Evolutionary conservation across 2,329 filamentous ascomycete species (phyloP).

Genomic region (Tolypocladium sp.): DNA sequence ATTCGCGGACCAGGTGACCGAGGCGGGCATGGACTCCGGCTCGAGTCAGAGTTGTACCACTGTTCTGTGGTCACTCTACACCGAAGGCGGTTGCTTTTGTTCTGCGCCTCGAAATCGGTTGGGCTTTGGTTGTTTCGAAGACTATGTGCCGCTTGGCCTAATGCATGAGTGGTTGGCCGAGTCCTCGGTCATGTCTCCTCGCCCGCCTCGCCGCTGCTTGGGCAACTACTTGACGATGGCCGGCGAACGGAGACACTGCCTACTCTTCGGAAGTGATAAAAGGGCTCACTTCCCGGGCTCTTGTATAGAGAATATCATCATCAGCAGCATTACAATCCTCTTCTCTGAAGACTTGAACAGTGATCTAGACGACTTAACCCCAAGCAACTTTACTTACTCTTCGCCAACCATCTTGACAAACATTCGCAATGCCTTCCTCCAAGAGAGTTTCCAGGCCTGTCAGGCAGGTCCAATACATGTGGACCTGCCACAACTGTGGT

Average conservation of each 20-base stretch:
- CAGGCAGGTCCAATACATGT: constrained; percentile 1
- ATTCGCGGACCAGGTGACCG: background rate
- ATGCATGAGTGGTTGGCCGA: background rate
- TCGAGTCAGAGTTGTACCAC: background rate
- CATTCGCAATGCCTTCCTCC: background rate
- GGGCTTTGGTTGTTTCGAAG: background rate
- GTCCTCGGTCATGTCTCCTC: background rate
- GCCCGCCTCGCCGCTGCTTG: background rate
- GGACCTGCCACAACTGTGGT: constrained; percentile 5
- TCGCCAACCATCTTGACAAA: background rate
- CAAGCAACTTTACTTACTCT: background rate
- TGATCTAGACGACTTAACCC: background rate
- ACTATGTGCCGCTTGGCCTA: background rate
- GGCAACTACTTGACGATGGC: background rate
- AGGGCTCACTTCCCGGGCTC: background rate
- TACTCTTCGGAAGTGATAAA: background rate
- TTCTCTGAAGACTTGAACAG: background rate
- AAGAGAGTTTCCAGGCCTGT: background rate
- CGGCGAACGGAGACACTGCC: background rate
- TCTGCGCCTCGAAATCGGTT: background rate
- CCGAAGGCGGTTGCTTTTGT: background rate
- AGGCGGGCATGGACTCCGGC: background rate
- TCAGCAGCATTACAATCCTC: background rate
- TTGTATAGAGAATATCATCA: background rate
- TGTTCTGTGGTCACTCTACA: background rate